A percentile compares a stretch with the other conserved stretches of the same genome.
Conservation (phyloP, 805 yeast genomes). For the Saturnispora galanensis region DNA sequence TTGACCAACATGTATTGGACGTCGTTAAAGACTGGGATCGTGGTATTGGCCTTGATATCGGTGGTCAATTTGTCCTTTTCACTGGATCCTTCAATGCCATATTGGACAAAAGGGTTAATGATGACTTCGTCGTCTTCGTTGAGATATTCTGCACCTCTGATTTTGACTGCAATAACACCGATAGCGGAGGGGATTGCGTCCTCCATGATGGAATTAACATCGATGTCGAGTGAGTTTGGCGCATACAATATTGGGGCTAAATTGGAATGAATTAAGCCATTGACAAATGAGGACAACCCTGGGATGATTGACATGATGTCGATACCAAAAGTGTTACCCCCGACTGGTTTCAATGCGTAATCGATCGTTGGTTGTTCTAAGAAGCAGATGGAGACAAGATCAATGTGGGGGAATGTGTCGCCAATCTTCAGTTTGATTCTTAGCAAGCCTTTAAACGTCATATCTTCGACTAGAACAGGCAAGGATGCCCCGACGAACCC, state of each 20-base stretch:
- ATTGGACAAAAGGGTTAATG: conserved; percentile 39
- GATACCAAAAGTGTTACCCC: conserved; percentile 80
- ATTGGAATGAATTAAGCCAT: conserved; percentile 55
- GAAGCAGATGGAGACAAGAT: conserved; percentile 58
- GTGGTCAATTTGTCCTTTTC: conserved; percentile 31
- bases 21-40: conserved; percentile 58
- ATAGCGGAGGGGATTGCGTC: conserved; percentile 54
- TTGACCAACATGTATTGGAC: conserved; percentile 51
- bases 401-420: conserved; percentile 68
- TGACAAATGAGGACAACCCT: conserved; percentile 65
- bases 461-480: conserved; percentile 74
- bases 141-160: conserved; percentile 43
- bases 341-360: conserved; percentile 75
- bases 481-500: conserved; percentile 66
- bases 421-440: conserved; percentile 52
- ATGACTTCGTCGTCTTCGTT: conserved; percentile 26
- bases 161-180: conserved; percentile 58
- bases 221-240: conserved; percentile 69
- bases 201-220: conserved; percentile 63
- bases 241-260: conserved; percentile 74
- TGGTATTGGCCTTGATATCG: conserved; percentile 44
- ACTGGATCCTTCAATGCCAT: conserved; percentile 28
- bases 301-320: conserved; percentile 81
- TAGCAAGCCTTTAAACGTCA: conserved; percentile 66
- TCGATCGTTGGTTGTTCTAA: conserved; percentile 73